Conservation (phyloP, 805 yeast species). For the Metschnikowia shivogae region DNA sequence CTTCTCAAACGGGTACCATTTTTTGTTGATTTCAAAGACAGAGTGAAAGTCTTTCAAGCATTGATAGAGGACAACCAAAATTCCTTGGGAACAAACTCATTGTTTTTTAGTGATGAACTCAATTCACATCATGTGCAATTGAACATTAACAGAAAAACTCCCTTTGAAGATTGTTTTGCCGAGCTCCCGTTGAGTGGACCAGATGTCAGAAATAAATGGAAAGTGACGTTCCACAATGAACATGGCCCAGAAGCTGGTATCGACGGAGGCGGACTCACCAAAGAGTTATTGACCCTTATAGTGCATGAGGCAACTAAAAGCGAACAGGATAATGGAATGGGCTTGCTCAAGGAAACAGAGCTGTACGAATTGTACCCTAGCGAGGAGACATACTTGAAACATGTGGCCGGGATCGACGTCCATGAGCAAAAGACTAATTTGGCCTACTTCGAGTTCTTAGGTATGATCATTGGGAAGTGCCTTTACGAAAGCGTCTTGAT, state of each 20-base stretch:
- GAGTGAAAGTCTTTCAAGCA: slow-evolving; percentile 70
- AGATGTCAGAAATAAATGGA: slow-evolving; percentile 53
- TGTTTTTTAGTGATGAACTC: slow-evolving; percentile 14
- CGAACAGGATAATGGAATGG: slow-evolving; percentile 11
- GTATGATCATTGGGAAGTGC: slow-evolving; percentile 84
- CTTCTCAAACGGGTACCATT: slow-evolving; percentile 69
- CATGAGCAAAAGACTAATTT: slow-evolving; percentile 25
- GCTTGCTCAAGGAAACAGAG: slow-evolving; percentile 39
- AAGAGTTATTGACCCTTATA: slow-evolving; percentile 78
- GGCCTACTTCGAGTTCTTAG: slow-evolving; percentile 56
- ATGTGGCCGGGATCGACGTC: slow-evolving; percentile 28
- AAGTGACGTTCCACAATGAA: slow-evolving; percentile 66
- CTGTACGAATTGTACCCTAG: slow-evolving; percentile 72
- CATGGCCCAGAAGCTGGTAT: slow-evolving; percentile 84
- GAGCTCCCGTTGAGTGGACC: slow-evolving; percentile 51
- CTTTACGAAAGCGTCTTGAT: slow-evolving; percentile 77
- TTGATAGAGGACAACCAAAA: slow-evolving; percentile 54
- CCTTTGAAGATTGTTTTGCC: slow-evolving; percentile 72
- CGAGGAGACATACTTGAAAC: slow-evolving; percentile 44
- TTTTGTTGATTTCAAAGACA: slow-evolving; percentile 66
- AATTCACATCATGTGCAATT: slow-evolving; percentile 35
- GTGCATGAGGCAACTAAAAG: slow-evolving; percentile 63
- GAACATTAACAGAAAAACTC: slow-evolving; percentile 59
- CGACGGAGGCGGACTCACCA: slow-evolving; percentile 96
- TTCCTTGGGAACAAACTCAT: slow-evolving; percentile 16